Conservation (phyloP, 2,329 filamentous ascomycete genomes). For the Chrysoporthe austroafricana region DNA sequence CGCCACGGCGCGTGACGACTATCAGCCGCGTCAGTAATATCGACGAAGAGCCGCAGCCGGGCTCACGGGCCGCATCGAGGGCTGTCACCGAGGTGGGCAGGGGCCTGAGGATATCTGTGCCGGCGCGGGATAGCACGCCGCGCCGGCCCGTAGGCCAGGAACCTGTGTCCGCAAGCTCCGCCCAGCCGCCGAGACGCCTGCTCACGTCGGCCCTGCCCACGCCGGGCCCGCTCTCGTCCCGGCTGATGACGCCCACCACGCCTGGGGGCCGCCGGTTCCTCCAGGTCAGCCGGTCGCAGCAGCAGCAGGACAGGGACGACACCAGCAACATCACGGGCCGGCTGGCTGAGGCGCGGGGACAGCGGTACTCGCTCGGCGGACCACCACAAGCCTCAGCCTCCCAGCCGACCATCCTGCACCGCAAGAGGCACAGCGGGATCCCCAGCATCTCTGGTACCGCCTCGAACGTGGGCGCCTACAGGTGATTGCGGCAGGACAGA, state of each 20-base stretch:
- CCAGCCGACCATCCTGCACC: constrained; percentile 51
- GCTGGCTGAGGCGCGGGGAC: constrained; percentile 45
- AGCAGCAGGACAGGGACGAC: constrained; percentile 34
- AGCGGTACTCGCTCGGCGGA: constrained; percentile 50
- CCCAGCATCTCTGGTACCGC: constrained; percentile 44
- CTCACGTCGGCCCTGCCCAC: constrained; percentile 50
- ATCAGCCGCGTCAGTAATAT: constrained; percentile 37
- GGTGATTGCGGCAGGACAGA: constrained; percentile 40
- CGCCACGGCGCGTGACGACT: constrained; percentile 49
- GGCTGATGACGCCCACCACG: constrained; percentile 46
- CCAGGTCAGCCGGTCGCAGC: constrained; percentile 41
- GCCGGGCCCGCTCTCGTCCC: constrained; percentile 37
- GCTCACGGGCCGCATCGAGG: constrained; percentile 61
- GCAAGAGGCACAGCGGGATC: constrained; percentile 49
- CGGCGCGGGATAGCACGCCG: constrained; percentile 23
- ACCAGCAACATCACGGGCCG: constrained; percentile 42
- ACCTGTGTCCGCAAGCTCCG: constrained; percentile 46
- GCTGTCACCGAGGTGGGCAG: constrained; percentile 59
- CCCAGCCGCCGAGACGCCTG: constrained; percentile 58
- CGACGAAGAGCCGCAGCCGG: constrained; percentile 54
- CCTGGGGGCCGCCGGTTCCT: constrained; percentile 52
- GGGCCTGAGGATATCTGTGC: constrained; percentile 45
- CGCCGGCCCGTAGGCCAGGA: constrained; percentile 36
- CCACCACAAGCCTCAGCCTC: constrained; percentile 43
- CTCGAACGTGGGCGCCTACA: constrained; percentile 47